Conservation (phyloP, 345 rosid species). For the Citrus trifoliata region DNA sequence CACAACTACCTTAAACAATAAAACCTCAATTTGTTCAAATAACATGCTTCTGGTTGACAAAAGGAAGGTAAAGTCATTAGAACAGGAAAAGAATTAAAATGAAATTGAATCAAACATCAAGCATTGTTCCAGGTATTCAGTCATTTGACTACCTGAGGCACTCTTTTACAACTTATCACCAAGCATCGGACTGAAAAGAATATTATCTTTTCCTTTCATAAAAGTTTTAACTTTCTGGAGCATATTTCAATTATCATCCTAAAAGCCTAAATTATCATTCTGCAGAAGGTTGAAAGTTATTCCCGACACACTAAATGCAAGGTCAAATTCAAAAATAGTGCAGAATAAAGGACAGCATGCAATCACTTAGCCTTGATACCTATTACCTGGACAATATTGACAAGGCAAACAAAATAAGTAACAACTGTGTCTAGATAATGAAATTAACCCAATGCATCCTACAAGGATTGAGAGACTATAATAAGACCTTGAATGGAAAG, state of each 20-base stretch:
- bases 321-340: slow-evolving; percentile 5
- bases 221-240: too few species aligned
- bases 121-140: not conserved
- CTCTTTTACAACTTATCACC: not conserved
- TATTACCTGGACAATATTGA: not conserved
- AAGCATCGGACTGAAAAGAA: not conserved
- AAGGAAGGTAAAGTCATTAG: not conserved
- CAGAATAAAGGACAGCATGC: not conserved
- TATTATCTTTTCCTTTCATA: not conserved
- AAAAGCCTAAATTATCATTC: not conserved
- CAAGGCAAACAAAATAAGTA: not conserved
- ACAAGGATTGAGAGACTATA: not conserved
- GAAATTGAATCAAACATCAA: not conserved
- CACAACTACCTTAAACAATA: not conserved
- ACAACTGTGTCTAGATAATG: not conserved
- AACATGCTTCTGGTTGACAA: not conserved
- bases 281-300: not conserved
- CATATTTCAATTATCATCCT: not conserved
- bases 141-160: not conserved
- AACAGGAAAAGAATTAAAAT: not conserved
- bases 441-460: not conserved
- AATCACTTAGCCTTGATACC: not conserved
- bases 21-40: not conserved
- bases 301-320: not conserved
- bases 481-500: slow-evolving; percentile 16